Conservation (phyloP, 768 basidiomycete species). For the Podaxis carcinomalis region DNA sequence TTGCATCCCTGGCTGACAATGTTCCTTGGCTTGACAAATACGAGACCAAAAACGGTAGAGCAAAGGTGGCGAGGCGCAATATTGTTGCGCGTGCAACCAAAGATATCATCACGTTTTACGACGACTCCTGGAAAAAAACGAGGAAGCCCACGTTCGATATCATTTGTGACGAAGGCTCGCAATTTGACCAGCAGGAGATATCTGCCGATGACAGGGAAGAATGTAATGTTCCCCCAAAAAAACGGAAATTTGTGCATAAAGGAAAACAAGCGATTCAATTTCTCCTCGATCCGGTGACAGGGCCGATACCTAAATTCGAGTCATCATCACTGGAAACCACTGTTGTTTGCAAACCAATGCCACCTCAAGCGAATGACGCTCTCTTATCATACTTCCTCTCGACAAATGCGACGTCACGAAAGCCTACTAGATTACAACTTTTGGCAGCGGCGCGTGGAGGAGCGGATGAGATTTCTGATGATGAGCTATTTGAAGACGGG, state of each 20-base stretch:
- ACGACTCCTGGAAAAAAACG: slow-evolving; percentile 35
- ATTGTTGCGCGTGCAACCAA: slow-evolving; percentile 64
- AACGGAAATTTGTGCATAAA: slow-evolving; percentile 26
- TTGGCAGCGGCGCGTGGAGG: slow-evolving; percentile 58
- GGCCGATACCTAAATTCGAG: slow-evolving; percentile 19
- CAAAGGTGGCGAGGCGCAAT: slow-evolving; percentile 58
- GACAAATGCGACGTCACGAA: slow-evolving; percentile 25
- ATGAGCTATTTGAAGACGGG: slow-evolving; percentile 66
- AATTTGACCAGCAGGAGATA: not conserved
- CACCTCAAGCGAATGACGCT: slow-evolving; percentile 22
- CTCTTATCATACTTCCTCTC: slow-evolving; percentile 54
- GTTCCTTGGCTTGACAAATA: slow-evolving; percentile 74
- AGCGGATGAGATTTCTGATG: slow-evolving; percentile 51
- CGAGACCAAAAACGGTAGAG: slow-evolving; percentile 43
- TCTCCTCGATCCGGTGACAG: slow-evolving; percentile 51
- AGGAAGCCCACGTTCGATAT: slow-evolving; percentile 21
- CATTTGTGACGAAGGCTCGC: not conserved
- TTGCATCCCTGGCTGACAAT: slow-evolving; percentile 56
- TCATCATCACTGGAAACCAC: slow-evolving; percentile 4
- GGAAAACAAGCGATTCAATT: slow-evolving; percentile 49
- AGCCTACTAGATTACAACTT: slow-evolving; percentile 65
- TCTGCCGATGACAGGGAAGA: slow-evolving; percentile 11
- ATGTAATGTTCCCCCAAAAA: slow-evolving; percentile 18
- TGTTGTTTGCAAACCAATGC: slow-evolving; percentile 10
- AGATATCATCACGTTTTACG: slow-evolving; percentile 66